Percentiles rank a stretch among this genome's conserved stretches.
Conservation (phyloP, 192 early-diverging fungal genomes). For the Backusella macrospora region DNA sequence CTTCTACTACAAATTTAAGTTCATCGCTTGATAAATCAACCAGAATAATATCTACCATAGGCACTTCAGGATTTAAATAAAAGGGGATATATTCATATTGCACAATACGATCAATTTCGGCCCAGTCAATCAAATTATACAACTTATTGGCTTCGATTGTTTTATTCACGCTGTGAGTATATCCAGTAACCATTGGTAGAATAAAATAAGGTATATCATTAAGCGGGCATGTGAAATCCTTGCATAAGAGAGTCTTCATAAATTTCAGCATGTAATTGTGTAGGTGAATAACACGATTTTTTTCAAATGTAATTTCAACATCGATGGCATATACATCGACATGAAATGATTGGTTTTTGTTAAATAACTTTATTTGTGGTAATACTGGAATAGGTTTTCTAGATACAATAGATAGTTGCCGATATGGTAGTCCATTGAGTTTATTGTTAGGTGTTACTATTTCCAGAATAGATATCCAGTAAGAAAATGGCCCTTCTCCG, state of each 20-base stretch:
- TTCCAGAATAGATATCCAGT: conserved; percentile 41
- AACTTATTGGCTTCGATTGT: conserved; percentile 42
- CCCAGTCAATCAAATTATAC: conserved; percentile 46
- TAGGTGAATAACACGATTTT: conserved; percentile 42
- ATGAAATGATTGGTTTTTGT: conserved; percentile 24
- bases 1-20: conserved; percentile 44
- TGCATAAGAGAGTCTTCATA: conserved; percentile 49
- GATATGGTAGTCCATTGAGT: conserved; percentile 36
- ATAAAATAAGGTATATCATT: conserved; percentile 58
- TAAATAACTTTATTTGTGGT: conserved; percentile 31
- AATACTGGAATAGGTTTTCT: conserved; percentile 39
- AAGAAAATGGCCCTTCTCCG: background rate
- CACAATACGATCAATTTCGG: conserved; percentile 39
- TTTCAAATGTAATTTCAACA: conserved; percentile 25
- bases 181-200: conserved; percentile 44
- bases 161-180: conserved; percentile 20
- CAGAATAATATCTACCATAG: conserved; percentile 35
- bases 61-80: conserved; percentile 1
- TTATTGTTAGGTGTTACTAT: background rate
- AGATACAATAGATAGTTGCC: conserved; percentile 49
- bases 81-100: conserved; percentile 9
- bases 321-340: conserved; percentile 23
- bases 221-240: conserved; percentile 51
- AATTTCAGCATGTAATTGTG: conserved; percentile 56
- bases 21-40: conserved; percentile 42